A percentile compares a stretch with the other conserved stretches of the same genome.
phyloP scores from a whole-genome alignment of 768 basidiomycete genomes.

The Postia placenta region DNA sequence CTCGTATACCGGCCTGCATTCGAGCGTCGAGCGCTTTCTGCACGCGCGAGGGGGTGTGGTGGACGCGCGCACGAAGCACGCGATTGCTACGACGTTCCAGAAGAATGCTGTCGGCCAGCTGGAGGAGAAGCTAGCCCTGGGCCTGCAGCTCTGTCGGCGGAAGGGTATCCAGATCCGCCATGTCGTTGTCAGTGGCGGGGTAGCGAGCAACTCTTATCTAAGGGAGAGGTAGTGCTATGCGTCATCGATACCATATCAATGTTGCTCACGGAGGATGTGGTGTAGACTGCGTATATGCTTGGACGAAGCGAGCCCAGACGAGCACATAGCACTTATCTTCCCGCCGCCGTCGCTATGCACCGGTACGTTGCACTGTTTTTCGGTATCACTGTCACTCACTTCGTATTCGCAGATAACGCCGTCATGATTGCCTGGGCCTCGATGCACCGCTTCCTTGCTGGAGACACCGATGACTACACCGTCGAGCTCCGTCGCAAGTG shows the following conservation, averaged over 20 bases:
- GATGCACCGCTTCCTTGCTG: constrained; percentile 67
- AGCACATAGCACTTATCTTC: constrained; percentile 47
- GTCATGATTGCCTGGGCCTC: constrained; percentile 96
- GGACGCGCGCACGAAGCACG: constrained; percentile 32
- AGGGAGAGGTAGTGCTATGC: constrained; percentile 61
- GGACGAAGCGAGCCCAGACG: constrained; percentile 19
- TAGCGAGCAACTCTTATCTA: constrained; percentile 79
- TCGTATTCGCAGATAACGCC: constrained; percentile 67
- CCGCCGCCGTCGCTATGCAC: constrained; percentile 82
- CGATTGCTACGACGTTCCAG: constrained; percentile 71
- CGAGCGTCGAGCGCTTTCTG: constrained; percentile 58
- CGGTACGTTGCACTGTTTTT: constrained; percentile 38
- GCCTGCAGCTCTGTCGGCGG: constrained; percentile 36
- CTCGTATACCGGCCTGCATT: constrained; percentile 77
- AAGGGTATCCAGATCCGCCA: constrained; percentile 42
- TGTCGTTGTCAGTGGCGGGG: constrained; percentile 87
- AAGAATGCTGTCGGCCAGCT: constrained; percentile 64
- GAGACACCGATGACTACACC: constrained; percentile 55
- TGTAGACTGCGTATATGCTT: constrained; percentile 29
- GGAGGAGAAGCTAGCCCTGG: constrained; percentile 64
- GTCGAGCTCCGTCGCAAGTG: constrained; percentile 66
- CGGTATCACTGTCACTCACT: neutral
- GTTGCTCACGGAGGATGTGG: too few species aligned
- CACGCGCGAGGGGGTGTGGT: constrained; percentile 35
- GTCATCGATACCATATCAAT: too few species aligned